These are phyloP conservation scores for Avena sativa DNA, from an alignment of 176 grass and related monocot genomes.

Conservation along the genomic window DNA sequence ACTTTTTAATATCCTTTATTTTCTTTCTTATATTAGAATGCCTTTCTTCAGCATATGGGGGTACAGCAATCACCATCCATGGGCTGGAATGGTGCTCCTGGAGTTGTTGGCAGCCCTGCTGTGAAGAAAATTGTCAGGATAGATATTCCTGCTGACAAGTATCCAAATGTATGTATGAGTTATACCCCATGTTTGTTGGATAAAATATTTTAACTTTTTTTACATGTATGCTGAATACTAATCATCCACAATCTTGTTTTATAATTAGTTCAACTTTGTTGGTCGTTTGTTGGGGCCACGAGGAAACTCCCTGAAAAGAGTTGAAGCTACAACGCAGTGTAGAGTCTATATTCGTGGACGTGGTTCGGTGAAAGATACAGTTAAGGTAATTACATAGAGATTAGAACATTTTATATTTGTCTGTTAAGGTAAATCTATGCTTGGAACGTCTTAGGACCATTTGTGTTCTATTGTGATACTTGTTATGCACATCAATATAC, in stretches of 20 bases:
- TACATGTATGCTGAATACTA: slow-evolving; percentile 35
- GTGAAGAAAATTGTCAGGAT: slow-evolving; percentile 84
- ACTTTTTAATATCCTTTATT: not conserved
- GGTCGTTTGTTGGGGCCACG: slow-evolving; percentile 95
- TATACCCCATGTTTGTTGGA: slow-evolving; percentile 9
- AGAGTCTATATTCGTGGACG: slow-evolving; percentile 95
- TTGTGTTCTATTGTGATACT: not conserved
- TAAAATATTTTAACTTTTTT: slow-evolving; percentile 31
- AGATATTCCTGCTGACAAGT: slow-evolving; percentile 84
- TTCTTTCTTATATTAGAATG: slow-evolving; percentile 36
- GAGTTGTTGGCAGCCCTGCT: slow-evolving; percentile 47
- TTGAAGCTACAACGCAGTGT: slow-evolving; percentile 95
- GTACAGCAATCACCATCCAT: slow-evolving; percentile 50
- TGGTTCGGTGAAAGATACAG: slow-evolving; percentile 91
- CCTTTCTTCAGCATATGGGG: slow-evolving; percentile 63
- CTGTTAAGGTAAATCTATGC: not conserved
- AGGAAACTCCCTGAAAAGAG: slow-evolving; percentile 98
- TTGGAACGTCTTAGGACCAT: not conserved
- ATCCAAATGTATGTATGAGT: slow-evolving; percentile 71
- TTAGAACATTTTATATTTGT: slow-evolving; percentile 28
- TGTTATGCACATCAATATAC: not conserved
- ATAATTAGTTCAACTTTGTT: slow-evolving; percentile 93
- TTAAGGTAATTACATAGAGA: slow-evolving; percentile 76
- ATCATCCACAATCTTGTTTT: slow-evolving; percentile 44
- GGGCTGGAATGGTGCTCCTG: slow-evolving; percentile 65